Evolutionary conservation across 768 basidiomycete genomes (phyloP).

Genomic region (Serendipita sp.): DNA sequence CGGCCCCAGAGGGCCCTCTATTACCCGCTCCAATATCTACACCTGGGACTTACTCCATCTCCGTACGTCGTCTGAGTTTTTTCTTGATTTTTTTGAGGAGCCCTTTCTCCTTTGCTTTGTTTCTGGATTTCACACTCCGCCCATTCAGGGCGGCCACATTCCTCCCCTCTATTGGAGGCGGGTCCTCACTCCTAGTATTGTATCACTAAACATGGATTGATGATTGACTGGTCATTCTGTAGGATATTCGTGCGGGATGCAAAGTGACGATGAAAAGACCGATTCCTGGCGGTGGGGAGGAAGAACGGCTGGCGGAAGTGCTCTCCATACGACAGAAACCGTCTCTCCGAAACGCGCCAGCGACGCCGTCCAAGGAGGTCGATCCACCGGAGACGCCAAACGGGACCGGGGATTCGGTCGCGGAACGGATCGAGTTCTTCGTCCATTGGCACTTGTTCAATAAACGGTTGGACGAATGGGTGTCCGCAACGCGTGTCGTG

Average conservation of each 20-base stretch:
- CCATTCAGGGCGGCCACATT: background rate
- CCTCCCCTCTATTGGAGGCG: background rate
- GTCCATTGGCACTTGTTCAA: slow-evolving; percentile 99
- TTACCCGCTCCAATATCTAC: slow-evolving; percentile 50
- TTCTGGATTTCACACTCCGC: background rate
- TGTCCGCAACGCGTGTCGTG: slow-evolving; percentile 73
- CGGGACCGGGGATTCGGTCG: slow-evolving; percentile 38
- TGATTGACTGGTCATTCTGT: slow-evolving; percentile 3
- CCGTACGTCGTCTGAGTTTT: slow-evolving; percentile 32
- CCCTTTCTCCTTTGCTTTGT: slow-evolving; percentile 7
- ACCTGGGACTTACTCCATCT: slow-evolving; percentile 62
- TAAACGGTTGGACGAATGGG: slow-evolving; percentile 98
- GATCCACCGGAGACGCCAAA: slow-evolving; percentile 22
- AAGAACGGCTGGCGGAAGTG: slow-evolving; percentile 91
- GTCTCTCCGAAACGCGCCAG: slow-evolving; percentile 34
- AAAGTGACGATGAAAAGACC: slow-evolving; percentile 86
- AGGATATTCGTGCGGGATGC: slow-evolving; percentile 87
- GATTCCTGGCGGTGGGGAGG: slow-evolving; percentile 51
- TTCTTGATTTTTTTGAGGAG: slow-evolving; percentile 10
- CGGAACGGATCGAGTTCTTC: slow-evolving; percentile 85
- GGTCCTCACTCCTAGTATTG: slow-evolving; percentile 12
- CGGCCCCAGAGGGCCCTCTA: slow-evolving; percentile 19
- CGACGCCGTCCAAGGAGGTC: slow-evolving; percentile 28
- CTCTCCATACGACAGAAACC: slow-evolving; percentile 87
- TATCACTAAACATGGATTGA: slow-evolving; percentile 12